Evolutionary conservation across 192 early-diverging fungal genomes (phyloP).

Genomic region (Coemansia sp.): DNA sequence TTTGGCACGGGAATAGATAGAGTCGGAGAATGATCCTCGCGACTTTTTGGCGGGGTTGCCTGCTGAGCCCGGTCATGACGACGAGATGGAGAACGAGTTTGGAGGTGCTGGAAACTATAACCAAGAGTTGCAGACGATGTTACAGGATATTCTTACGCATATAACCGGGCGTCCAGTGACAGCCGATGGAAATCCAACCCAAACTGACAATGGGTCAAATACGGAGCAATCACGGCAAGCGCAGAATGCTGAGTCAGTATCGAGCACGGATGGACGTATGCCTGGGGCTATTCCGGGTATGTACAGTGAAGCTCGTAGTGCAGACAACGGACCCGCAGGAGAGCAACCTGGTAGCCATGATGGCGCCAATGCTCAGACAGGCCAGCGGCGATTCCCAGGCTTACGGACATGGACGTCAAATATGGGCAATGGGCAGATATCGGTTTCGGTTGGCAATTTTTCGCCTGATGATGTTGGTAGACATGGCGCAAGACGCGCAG

Average conservation of each 20-base stretch:
- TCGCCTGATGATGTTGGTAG: constrained; percentile 5
- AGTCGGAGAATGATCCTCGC: constrained; percentile 44
- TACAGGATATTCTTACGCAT: constrained; percentile 42
- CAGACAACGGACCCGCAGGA: neutral
- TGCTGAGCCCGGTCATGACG: constrained; percentile 26
- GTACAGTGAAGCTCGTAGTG: neutral
- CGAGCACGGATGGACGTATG: neutral
- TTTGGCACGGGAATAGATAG: constrained; percentile 22
- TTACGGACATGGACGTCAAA: constrained; percentile 49
- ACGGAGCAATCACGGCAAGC: neutral
- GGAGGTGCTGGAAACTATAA: constrained; percentile 56
- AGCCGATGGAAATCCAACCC: neutral
- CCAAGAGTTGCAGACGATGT: constrained; percentile 45
- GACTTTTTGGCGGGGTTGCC: constrained; percentile 31
- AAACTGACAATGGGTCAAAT: neutral
- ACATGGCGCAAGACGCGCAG: neutral
- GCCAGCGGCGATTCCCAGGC: constrained; percentile 19
- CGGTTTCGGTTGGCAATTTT: constrained; percentile 41
- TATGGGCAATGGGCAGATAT: constrained; percentile 27
- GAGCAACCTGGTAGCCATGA: neutral
- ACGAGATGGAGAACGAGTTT: constrained; percentile 57
- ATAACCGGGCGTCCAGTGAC: constrained; percentile 31
- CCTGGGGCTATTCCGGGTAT: constrained; percentile 16
- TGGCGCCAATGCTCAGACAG: neutral
- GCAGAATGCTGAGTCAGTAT: constrained; percentile 8